These are phyloP conservation scores for Panicum miliaceum DNA, from an alignment of 176 grass and related monocot species.

Conservation along the genomic window DNA sequence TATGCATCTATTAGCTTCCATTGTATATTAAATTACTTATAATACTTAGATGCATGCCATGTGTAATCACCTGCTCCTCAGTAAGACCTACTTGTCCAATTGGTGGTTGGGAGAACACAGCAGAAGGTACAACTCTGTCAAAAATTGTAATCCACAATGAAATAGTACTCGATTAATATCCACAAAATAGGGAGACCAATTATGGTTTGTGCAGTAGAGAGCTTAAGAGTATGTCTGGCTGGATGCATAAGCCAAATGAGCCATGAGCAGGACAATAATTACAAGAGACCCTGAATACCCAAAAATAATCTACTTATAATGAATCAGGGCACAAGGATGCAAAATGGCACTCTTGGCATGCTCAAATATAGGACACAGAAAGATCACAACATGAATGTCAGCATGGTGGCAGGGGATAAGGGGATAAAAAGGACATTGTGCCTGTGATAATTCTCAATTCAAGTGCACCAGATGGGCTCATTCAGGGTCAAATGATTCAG, in stretches of 20 bases:
- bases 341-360: not conserved
- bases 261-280: not conserved
- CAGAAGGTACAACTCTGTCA: slow-evolving; percentile 83
- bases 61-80: slow-evolving; percentile 73
- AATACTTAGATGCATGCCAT: slow-evolving; percentile 2
- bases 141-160: not conserved
- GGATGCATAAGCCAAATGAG: slow-evolving; percentile 1
- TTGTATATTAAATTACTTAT: slow-evolving; percentile 8
- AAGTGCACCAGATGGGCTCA: slow-evolving; percentile 2
- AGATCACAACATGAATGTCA: not conserved
- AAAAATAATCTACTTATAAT: not conserved
- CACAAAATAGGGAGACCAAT: slow-evolving; percentile 24
- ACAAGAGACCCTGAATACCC: slow-evolving; percentile 18
- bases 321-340: not conserved
- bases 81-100: slow-evolving; percentile 92
- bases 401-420: slow-evolving; percentile 5
- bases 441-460: not conserved
- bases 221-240: slow-evolving; percentile 15
- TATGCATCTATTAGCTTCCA: slow-evolving; percentile 33
- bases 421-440: not conserved
- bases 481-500: slow-evolving; percentile 19
- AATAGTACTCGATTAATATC: slow-evolving; percentile 17
- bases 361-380: slow-evolving; percentile 3
- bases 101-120: slow-evolving; percentile 90
- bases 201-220: slow-evolving; percentile 28